Evolutionary conservation across 495 filamentous ascomycete genomes (phyloP), one percentile per base, ranked within the genome.

Genomic region (Penicillium riverlandense): DNA sequence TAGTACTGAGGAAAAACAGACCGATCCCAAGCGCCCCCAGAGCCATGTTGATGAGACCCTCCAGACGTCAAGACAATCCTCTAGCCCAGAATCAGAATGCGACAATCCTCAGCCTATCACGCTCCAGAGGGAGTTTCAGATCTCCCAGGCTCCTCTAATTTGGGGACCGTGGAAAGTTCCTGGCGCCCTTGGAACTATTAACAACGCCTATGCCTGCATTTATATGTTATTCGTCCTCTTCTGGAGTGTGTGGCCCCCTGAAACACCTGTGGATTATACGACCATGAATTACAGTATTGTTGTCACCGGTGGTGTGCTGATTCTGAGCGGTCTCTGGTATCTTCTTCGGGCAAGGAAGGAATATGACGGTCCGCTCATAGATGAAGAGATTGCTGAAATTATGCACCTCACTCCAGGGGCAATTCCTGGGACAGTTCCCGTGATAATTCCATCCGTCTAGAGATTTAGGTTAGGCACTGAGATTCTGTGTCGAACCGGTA

Each of bases 271-370:
- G 6, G 66, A 62, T 10, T 50, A 59, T 11, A 47, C 50, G 7
- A 64, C 48, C n/a, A 73, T 73, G 71, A 72, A 75, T 54, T 75
- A 70, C 50, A 66, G 60, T n/a, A 56, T 58, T 15, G 53, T 72
- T 11, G 54, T 70, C 1, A 64, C 69, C 6, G 60, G 51, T 7
- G 49, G 47, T 8, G 58, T 67, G 6, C 36, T 67, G 8, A 45
- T 63, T 8, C 47, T 65, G 8, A 54, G 59, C 41, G 46, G 60
- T 7, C 35, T 63, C 11, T 69, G 61, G 48, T 72, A 72, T 38
- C 32, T 64, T 36, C 27, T 58, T 6, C 53, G 55, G 32, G 69
- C 63, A 1, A 52, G 59, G 4, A 61, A 61, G 40, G 57, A 61
- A 8, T 72, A 70, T 37, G 45, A 48, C 2, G 66, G 68, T 4